These are phyloP conservation scores for Fagopyrum tataricum DNA, from an alignment of 148 eudicot genomes.

Conservation along the genomic window DNA sequence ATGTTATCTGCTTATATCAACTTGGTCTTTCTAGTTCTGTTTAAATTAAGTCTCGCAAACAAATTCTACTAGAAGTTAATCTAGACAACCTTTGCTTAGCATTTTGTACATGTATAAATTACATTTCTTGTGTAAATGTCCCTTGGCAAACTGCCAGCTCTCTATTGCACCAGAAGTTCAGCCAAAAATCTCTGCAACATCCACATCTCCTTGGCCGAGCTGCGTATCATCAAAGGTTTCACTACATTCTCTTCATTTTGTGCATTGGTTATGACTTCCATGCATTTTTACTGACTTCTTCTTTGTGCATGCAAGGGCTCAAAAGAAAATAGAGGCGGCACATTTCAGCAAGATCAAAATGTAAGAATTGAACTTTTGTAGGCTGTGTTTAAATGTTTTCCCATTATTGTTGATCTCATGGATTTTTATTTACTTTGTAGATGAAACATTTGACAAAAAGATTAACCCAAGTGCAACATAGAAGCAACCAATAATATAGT, in stretches of 20 bases:
- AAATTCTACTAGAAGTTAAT: no score
- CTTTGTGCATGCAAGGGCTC: not conserved
- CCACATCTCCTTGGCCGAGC: not conserved
- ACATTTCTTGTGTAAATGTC: not conserved
- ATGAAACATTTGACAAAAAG: no score
- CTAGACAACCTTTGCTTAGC: no score
- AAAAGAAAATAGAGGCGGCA: not conserved
- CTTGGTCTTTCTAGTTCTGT: no score
- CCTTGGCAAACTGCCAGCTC: not conserved
- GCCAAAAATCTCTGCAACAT: not conserved
- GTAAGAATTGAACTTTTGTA: not conserved
- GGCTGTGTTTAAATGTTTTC: not conserved
- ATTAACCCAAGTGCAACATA: no score
- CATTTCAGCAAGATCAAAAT: not conserved
- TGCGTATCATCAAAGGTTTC: not conserved
- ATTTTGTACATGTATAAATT: no score
- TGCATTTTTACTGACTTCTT: not conserved
- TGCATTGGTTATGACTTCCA: not conserved
- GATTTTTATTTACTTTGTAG: no score
- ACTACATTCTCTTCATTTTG: not conserved
- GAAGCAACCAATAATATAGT: no score
- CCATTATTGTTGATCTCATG: not conserved
- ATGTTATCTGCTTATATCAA: no score
- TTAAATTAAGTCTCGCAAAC: no score
- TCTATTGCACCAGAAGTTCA: not conserved